phyloP scores from a whole-genome alignment of 2,329 filamentous ascomycete species.

The Fusarium pilosicola region DNA sequence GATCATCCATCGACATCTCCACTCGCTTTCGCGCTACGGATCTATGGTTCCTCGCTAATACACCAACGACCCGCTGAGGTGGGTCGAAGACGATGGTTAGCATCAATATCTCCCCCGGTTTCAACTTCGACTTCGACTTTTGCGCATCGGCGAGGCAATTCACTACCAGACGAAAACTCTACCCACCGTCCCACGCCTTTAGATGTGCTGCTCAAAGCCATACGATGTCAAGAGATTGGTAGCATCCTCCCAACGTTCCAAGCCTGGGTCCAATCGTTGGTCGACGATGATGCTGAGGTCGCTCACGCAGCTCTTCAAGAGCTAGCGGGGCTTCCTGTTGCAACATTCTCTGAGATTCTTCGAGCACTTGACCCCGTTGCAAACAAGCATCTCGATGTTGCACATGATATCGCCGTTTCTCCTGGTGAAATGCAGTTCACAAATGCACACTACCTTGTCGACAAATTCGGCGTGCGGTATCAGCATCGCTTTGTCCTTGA shows the following conservation, averaged over 20 bases:
- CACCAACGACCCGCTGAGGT: conserved; percentile 34
- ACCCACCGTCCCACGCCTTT: conserved; percentile 22
- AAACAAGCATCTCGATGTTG: conserved; percentile 60
- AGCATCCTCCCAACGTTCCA: conserved; percentile 43
- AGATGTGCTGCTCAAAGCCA: conserved; percentile 44
- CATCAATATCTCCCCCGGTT: conserved; percentile 30
- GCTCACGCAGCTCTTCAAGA: conserved; percentile 45
- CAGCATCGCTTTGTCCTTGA: conserved; percentile 53
- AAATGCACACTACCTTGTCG: conserved; percentile 50
- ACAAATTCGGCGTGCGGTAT: conserved; percentile 57
- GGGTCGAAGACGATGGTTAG: conserved; percentile 43
- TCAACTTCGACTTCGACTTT: conserved; percentile 15
- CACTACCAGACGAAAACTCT: not conserved
- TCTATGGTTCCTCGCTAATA: conserved; percentile 38
- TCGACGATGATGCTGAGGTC: conserved; percentile 24
- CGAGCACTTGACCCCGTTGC: conserved; percentile 67
- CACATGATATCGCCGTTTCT: conserved; percentile 52
- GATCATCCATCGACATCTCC: conserved; percentile 33
- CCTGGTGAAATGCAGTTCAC: conserved; percentile 54
- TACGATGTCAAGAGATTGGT: conserved; percentile 44
- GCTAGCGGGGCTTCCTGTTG: conserved; percentile 57
- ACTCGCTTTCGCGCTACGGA: conserved; percentile 36
- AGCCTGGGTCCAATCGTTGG: conserved; percentile 43
- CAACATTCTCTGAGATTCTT: conserved; percentile 72
- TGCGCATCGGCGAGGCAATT: conserved; percentile 4